Evolutionary conservation across 768 basidiomycete genomes (phyloP), one percentile per base, ranked within the genome.

Genomic region (Suillus cothurnatus): DNA sequence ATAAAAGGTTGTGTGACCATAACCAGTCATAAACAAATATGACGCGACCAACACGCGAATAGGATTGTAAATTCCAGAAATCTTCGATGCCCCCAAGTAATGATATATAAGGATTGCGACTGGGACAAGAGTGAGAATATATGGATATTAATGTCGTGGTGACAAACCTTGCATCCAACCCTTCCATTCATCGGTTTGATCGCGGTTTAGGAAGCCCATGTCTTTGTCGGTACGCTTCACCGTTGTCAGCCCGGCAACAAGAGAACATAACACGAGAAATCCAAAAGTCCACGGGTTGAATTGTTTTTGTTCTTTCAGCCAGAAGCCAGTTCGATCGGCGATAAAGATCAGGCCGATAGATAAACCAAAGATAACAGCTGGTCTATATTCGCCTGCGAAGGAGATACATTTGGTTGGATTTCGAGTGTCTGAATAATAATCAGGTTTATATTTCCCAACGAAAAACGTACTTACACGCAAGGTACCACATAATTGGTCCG

Each of bases 161-260:
- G 7, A 76, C 90, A 63, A 71, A 94, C 94, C 83, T 81, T 97
- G 95, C 95, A 97, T 97, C 95, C 95, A 97, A 4, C 95, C 95
- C 76, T 97, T 97, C 95, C 95, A 97, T 77, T 97, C 95, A 69
- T 97, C 94, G 1, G 94, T 97, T 76, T 97, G 94, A 59, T 95
- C 93, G 64, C 95, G 84, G 71, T 94, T 96, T 70, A 97, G 80
- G 77, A 95, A 93, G 0, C 95, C 95, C 61, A 91, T 77, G 72
- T 97, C 94, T 71, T 90, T 93, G 68, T 93, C 93, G 21, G 83
- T 84, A 23, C 85, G 84, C 72, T 87, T 88, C 68, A 93, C 77
- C 1, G 89, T 92, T 12, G 75, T 77, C 55, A 94, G 70, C 5
- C 94, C 95, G 23, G 82, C 76, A 11, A 69, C 78, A 32, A 95